These are phyloP conservation scores for Agarophyton chilense DNA, from an alignment of 23 red algal genomes.

Conservation along the genomic window DNA sequence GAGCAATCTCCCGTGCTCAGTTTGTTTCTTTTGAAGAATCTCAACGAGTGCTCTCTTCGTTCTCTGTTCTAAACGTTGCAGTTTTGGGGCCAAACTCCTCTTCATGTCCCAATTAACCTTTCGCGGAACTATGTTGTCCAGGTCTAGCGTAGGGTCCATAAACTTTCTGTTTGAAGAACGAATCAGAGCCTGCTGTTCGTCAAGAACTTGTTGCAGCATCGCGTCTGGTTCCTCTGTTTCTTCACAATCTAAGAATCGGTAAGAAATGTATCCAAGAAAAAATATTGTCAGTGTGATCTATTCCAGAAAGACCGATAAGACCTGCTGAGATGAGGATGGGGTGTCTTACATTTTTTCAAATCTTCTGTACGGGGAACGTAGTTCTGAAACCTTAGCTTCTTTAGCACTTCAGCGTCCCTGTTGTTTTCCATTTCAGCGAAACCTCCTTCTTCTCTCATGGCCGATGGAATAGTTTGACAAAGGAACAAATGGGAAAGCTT, in stretches of 20 bases:
- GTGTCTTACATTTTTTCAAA: slow-evolving; percentile 62
- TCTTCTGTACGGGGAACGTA: slow-evolving; percentile 61
- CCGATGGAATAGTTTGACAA: not conserved
- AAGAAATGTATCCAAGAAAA: not conserved
- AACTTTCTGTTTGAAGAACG: slow-evolving; percentile 46
- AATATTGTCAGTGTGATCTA: not conserved
- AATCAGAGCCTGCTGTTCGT: slow-evolving; percentile 18
- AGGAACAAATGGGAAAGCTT: too few relatives aligned
- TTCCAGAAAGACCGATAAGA: not conserved
- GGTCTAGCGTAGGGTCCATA: slow-evolving; percentile 30
- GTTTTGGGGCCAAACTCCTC: slow-evolving; percentile 30
- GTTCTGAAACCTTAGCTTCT: slow-evolving; percentile 53
- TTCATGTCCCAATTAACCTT: slow-evolving; percentile 70
- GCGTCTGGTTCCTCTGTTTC: slow-evolving; percentile 31
- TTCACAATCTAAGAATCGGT: slow-evolving; percentile 35
- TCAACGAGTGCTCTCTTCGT: slow-evolving; percentile 41
- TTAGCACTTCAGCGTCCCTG: not conserved
- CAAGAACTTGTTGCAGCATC: slow-evolving; percentile 43
- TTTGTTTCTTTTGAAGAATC: slow-evolving; percentile 20
- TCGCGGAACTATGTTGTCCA: slow-evolving; percentile 51
- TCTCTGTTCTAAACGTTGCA: slow-evolving; percentile 53
- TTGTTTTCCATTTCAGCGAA: not conserved
- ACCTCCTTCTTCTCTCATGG: slow-evolving; percentile 8
- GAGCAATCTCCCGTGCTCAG: not conserved
- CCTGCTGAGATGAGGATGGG: not conserved